A percentile compares a stretch with the other conserved stretches of the same genome.
Conservation (phyloP, 169 alveolate species). For the Plasmodium yoelii region DNA sequence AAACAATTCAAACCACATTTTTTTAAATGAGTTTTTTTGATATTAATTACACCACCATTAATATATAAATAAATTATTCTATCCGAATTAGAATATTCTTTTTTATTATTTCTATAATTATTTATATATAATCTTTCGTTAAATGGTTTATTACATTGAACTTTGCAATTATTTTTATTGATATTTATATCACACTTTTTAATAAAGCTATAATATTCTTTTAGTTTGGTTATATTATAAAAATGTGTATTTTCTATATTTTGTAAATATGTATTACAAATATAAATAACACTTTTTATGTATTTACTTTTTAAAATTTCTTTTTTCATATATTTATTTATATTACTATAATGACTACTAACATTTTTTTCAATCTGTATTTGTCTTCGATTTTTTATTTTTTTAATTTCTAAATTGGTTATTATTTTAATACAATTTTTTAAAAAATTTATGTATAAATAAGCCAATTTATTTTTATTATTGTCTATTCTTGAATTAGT, state of each 20-base stretch:
- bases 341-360: background rate
- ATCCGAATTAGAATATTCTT: too few species aligned
- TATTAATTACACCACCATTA: too few species aligned
- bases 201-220: background rate
- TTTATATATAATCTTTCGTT: background rate
- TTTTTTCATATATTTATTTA: constrained; percentile 21
- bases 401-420: constrained; percentile 9
- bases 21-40: too few species aligned
- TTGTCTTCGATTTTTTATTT: constrained; percentile 1
- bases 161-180: too few species aligned
- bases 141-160: too few species aligned
- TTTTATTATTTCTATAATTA: background rate
- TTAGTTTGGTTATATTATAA: constrained; percentile 14
- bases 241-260: constrained; percentile 6
- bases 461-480: constrained; percentile 6
- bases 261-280: constrained; percentile 16
- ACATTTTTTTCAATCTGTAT: background rate
- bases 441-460: background rate
- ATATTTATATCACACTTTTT: background rate
- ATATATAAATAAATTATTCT: too few species aligned
- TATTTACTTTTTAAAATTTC: constrained; percentile 18
- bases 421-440: constrained; percentile 9
- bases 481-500: constrained; percentile 8
- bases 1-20: too few species aligned
- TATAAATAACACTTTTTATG: background rate